A percentile compares a stretch with the other conserved stretches of the same genome.
Evolutionary conservation across 148 eudicot species (phyloP).

Genomic region (Vaccinium macrocarpon): DNA sequence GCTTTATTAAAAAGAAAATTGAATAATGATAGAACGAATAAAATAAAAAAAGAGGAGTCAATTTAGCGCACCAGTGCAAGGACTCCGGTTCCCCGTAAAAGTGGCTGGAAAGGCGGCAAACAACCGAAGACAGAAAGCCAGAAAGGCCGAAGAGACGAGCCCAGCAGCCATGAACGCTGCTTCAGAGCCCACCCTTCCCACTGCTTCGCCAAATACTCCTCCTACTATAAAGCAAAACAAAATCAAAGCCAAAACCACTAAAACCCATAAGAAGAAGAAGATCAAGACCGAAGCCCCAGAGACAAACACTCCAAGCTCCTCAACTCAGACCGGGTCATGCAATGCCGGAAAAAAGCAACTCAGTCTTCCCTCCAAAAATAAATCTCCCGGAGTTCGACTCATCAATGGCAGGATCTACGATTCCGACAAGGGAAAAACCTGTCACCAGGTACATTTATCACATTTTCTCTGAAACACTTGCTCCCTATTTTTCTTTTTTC

Average conservation of each 20-base stretch:
- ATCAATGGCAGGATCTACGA: constrained; percentile 23
- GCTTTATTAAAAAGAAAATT: no score
- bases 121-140: neutral
- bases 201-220: neutral
- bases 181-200: neutral
- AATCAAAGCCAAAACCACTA: neutral
- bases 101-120: neutral
- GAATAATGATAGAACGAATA: no score
- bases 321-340: neutral
- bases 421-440: constrained; percentile 20
- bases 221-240: neutral
- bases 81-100: neutral
- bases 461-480: no score
- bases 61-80: no score
- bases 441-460: constrained; percentile 23
- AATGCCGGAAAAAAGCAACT: neutral
- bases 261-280: neutral
- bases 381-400: constrained; percentile 19
- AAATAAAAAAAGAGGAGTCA: no score
- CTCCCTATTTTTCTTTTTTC: no score
- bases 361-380: constrained; percentile 5
- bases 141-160: neutral
- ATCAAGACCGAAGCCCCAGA: neutral
- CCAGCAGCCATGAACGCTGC: neutral
- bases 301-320: neutral